A percentile compares a stretch with the other conserved stretches of the same genome.
Conservation (phyloP, 306 rosid genomes). For the Morella rubra region DNA sequence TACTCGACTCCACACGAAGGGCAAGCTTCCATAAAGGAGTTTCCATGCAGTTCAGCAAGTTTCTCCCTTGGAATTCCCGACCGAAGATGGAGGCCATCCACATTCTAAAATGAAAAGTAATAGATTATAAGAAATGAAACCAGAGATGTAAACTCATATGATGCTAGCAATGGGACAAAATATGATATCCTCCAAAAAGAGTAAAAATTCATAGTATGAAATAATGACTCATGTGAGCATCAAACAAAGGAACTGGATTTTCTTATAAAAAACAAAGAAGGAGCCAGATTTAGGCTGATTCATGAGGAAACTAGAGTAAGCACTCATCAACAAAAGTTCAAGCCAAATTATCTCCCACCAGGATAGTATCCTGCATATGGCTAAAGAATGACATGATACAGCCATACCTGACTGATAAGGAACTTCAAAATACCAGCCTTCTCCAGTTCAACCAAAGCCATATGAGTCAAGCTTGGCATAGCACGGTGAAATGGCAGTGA, state of each 20-base stretch:
- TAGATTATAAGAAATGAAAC: conserved; percentile 11
- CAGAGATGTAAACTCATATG: background rate
- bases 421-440: conserved; percentile 82
- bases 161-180: background rate
- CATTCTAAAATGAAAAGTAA: conserved; percentile 64
- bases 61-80: conserved; percentile 97
- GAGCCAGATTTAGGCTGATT: conserved; percentile 5
- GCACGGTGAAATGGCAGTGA: conserved; percentile 98
- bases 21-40: conserved; percentile 96
- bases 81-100: conserved; percentile 98
- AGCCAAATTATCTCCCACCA: background rate
- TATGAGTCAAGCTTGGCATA: conserved; percentile 86
- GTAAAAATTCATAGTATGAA: background rate
- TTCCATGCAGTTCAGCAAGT: conserved; percentile 91
- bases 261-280: background rate
- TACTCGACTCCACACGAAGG: conserved; percentile 92
- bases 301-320: background rate
- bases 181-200: background rate
- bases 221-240: background rate
- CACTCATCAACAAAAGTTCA: background rate
- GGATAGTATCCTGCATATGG: background rate
- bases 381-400: background rate
- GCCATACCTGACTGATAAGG: conserved; percentile 85
- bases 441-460: conserved; percentile 87
- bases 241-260: background rate